Conservation (phyloP, 192 early-diverging fungal genomes). For the Mortierella antarctica region DNA sequence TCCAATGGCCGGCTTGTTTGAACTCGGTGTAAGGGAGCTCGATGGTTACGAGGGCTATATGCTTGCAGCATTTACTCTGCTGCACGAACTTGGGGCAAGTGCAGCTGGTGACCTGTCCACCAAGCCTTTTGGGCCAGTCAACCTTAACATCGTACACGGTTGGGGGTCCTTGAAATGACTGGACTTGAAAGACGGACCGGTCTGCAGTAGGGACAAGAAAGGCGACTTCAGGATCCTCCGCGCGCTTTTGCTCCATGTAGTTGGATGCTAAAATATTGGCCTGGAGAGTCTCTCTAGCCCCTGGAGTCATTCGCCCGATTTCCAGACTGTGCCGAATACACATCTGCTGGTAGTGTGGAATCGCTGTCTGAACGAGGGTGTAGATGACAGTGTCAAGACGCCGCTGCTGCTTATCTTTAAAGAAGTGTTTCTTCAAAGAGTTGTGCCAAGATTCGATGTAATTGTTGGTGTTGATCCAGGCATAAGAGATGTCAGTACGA, state of each 20-base stretch:
- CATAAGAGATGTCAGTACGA: conserved; percentile 2
- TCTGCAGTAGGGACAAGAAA: not conserved
- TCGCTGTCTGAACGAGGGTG: not conserved
- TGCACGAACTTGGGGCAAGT: not conserved
- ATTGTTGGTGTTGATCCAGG: conserved; percentile 15
- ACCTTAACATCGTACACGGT: conserved; percentile 3
- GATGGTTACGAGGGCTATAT: conserved; percentile 5
- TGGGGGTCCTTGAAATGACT: not conserved
- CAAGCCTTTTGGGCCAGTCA: conserved; percentile 1
- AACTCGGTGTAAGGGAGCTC: not conserved
- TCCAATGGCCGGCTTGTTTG: not conserved
- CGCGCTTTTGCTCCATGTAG: not conserved
- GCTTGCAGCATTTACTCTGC: conserved; percentile 9
- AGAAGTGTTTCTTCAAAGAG: conserved; percentile 12
- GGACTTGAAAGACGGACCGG: not conserved
- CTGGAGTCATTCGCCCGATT: conserved; percentile 4
- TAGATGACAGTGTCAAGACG: conserved; percentile 13
- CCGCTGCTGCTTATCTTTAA: conserved; percentile 12
- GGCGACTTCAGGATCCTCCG: not conserved
- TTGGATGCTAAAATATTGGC: not conserved
- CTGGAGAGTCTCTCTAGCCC: not conserved
- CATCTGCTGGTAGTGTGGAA: conserved; percentile 16
- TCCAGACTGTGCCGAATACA: not conserved
- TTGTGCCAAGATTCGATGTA: conserved; percentile 25
- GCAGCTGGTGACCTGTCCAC: conserved; percentile 2